phyloP scores from a whole-genome alignment of 768 basidiomycete species.

The Krasilnikovozyma curviuscula region DNA sequence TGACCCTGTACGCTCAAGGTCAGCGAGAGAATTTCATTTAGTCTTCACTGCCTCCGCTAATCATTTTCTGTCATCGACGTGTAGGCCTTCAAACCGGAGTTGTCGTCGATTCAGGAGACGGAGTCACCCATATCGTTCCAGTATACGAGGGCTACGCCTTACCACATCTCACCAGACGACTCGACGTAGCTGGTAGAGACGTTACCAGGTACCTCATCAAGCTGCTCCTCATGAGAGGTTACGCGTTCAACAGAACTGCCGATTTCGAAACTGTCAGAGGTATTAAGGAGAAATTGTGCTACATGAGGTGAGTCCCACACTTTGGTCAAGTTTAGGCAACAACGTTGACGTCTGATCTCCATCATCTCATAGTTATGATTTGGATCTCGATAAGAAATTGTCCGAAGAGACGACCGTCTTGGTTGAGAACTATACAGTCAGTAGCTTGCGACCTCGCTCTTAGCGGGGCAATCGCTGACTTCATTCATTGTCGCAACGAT shows the following conservation, averaged over 20 bases:
- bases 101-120: conserved; percentile 97
- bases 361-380: conserved; percentile 50
- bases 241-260: conserved; percentile 97
- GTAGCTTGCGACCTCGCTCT: conserved; percentile 15
- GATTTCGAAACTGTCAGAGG: conserved; percentile 98
- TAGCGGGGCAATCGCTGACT: background rate
- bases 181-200: conserved; percentile 95
- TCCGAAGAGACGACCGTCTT: conserved; percentile 91
- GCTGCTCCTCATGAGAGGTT: conserved; percentile 98
- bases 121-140: conserved; percentile 97
- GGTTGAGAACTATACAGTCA: conserved; percentile 86
- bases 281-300: conserved; percentile 98
- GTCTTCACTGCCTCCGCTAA: background rate
- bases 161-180: conserved; percentile 77
- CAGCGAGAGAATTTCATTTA: conserved; percentile 21
- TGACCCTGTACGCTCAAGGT: conserved; percentile 98
- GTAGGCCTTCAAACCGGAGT: conserved; percentile 92
- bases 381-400: conserved; percentile 82
- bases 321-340: too few species aligned
- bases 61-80: background rate
- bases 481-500: background rate
- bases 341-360: background rate
- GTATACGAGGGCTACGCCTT: conserved; percentile 94
- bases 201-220: conserved; percentile 98
- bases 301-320: conserved; percentile 50